Base-by-base conservation (phyloP, 2,329 filamentous ascomycete genomes). In the Monosporascus cannonballus region DNA sequence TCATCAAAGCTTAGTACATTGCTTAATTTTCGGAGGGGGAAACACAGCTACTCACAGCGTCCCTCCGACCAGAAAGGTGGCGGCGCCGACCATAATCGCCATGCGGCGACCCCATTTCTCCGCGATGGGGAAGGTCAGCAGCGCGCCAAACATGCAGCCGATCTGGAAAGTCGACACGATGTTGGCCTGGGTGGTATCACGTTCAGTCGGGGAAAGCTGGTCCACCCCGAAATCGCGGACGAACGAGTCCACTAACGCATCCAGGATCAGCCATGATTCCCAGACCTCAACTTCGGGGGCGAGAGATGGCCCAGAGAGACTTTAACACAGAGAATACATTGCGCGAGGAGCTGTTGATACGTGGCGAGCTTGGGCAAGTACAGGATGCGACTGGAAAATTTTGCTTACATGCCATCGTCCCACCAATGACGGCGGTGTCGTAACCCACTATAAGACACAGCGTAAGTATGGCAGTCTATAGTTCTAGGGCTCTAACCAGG, bases 121-220 rank as follows among this genome's bases (percentile, higher is more conserved):
- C 69, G 80, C 80, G 9, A 78, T 77, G 27, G 79, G 69, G 18
- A 78, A 79, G 52, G 74, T 77, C 66, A 77, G 75, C 24, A 81
- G 68, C 30, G 76, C 72, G 6, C 79, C 79, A 57, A 82, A 76
- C 27, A 78, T 72, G 52, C 78, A 78, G n/a, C 78, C 79, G 4
- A 77, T 78, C 11, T 75, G 77, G 57, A 81, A 82, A 3, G 77
- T 80, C 55, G 53, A 63, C 58, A 68, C 66, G 38, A 70, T 69
- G 51, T 69, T 69, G 18, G 56, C 68, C 55, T 68, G 66, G 22
- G 67, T 59, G 5, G 63, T 69, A 48, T 70, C 68, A 14, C 65
- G 60, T 6, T 58, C 50, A 6, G 54, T 58, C 6, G 62, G 54
- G 18, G 55, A 49, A 44, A 61, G 57, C 1, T 57, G 51, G 46